Evolutionary conservation across 2,329 filamentous ascomycete genomes (phyloP), one percentile per base, ranked within the genome.

Genomic region (Ascochyta pisi): DNA sequence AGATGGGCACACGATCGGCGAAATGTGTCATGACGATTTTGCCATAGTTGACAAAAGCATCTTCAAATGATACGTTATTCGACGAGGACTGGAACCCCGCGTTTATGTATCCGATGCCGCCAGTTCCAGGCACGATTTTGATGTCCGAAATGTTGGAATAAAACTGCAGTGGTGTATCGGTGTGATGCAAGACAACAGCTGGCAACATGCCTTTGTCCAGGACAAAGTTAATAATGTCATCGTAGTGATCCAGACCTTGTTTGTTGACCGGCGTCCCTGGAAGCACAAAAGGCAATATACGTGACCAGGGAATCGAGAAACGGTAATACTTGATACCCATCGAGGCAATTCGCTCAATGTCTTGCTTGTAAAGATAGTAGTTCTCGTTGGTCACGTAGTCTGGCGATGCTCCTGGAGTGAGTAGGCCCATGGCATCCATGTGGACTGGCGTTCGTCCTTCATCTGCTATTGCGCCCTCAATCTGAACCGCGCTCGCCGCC

Each of bases 331-430:
- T 77, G 8, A 83, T 76, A 0, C 83, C 83, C 68, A 85, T 77
- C 3, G 79, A 75, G 1, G 82, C 82, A 8, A 84, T 73, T 0
- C 82, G 77, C 54, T 80, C 81, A 39, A 85, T 83, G 38, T 84
- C 81, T 68, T 84, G 83, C 66, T 84, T 84, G 62, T 84, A 85
- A 7, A 82, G 68, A 57, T 83, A 84, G 64, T 84, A 84, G 51
- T 83, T 78, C 68, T 82, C 81, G 38, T 79, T 82, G 2, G 79
- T 78, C 7, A 66, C 43, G n/a, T 57, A 67, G 38, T 70, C 57
- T 4, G 58, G 34, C 5, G 59, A n/a, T 3, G 41, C 23, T 9
- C 43, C 59, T 3, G 63, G 61, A 3, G 19, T 56, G 9, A 57
- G 24, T 1, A 68, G 44, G 31, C 39, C 58, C 9, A 57, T 34